Conservation (phyloP, 495 filamentous ascomycete genomes). For the Tuber calosporum region DNA sequence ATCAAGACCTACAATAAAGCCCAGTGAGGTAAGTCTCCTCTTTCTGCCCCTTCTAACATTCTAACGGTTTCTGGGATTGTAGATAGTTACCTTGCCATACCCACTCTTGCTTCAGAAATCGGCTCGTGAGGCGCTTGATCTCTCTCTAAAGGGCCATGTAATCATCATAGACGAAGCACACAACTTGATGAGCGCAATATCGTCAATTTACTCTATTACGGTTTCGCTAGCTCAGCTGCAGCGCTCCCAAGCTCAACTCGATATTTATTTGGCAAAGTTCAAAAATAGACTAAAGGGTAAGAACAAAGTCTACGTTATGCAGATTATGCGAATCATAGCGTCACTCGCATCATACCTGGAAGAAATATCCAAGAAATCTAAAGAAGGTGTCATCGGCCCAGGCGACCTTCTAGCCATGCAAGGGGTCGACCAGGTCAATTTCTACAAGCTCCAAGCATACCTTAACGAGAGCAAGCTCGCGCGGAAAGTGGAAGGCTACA, state of each 20-base stretch:
- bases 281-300: slow-evolving; percentile 81
- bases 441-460: slow-evolving; percentile 78
- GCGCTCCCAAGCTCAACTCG: slow-evolving; percentile 63
- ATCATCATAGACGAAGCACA: slow-evolving; percentile 96
- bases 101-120: slow-evolving; percentile 82
- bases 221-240: slow-evolving; percentile 66
- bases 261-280: slow-evolving; percentile 78
- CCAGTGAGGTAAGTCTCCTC: slow-evolving; percentile 58
- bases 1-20: slow-evolving; percentile 69
- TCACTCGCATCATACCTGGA: slow-evolving; percentile 64
- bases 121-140: slow-evolving; percentile 75
- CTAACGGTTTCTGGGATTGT: slow-evolving; percentile 6
- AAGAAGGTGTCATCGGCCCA: slow-evolving; percentile 59
- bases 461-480: slow-evolving; percentile 88
- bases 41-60: background rate
- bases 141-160: slow-evolving; percentile 79
- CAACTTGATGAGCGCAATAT: slow-evolving; percentile 92
- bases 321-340: slow-evolving; percentile 71
- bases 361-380: slow-evolving; percentile 43
- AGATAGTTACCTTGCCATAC: slow-evolving; percentile 93
- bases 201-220: slow-evolving; percentile 73
- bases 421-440: slow-evolving; percentile 89
- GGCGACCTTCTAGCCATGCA: slow-evolving; percentile 70
- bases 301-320: slow-evolving; percentile 85
- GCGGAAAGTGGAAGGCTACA: slow-evolving; percentile 87